These are phyloP conservation scores for Aspergillus niger DNA, from an alignment of 2,329 filamentous ascomycete genomes.

Conservation along the genomic window DNA sequence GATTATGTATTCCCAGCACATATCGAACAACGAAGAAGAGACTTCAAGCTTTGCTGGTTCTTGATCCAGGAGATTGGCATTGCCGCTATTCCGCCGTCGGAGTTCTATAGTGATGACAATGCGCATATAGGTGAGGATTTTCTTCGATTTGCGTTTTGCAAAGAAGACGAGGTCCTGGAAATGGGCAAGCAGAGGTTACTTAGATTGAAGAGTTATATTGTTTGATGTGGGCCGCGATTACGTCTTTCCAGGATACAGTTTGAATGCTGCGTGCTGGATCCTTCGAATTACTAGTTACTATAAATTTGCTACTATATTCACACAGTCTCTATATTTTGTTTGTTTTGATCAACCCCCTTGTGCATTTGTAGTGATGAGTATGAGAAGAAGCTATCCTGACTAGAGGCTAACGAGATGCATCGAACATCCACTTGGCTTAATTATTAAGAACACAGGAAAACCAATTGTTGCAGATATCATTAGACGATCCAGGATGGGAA, in stretches of 20 bases:
- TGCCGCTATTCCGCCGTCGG: conserved; percentile 94
- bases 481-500: no score
- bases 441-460: no score
- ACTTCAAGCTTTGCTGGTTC: conserved; percentile 96
- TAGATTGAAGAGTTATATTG: conserved; percentile 71
- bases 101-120: conserved; percentile 90
- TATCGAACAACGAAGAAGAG: conserved; percentile 79
- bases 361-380: no score
- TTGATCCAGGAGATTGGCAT: conserved; percentile 97
- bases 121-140: conserved; percentile 88
- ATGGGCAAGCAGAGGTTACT: conserved; percentile 74
- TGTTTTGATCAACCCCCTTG: no score
- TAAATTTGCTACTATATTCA: no score
- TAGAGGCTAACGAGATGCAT: no score
- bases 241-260: no score
- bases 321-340: fast-evolving
- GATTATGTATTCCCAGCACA: conserved; percentile 88
- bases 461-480: no score
- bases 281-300: no score
- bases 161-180: conserved; percentile 82
- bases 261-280: fast-evolving
- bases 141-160: conserved; percentile 93
- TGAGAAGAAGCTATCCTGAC: no score
- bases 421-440: no score
- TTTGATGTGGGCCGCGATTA: background rate